Conservation (phyloP, 495 filamentous ascomycete genomes). For the Aspergillus nanangensis region DNA sequence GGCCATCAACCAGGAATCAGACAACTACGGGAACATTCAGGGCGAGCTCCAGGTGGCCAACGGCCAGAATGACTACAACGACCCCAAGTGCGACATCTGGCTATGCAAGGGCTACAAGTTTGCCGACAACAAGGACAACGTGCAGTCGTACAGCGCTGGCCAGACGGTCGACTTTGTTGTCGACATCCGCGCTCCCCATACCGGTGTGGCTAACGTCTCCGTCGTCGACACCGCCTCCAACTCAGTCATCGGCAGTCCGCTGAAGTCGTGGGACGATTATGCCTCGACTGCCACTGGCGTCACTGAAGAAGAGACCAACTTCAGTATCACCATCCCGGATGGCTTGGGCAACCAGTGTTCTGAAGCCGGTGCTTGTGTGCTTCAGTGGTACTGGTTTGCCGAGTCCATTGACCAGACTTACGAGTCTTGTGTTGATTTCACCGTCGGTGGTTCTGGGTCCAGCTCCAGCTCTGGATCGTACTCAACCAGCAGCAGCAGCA, state of each 20-base stretch:
- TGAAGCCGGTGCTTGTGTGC: slow-evolving; percentile 58
- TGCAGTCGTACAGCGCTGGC: slow-evolving; percentile 57
- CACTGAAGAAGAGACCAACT: slow-evolving; percentile 56
- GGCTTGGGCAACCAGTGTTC: slow-evolving; percentile 51
- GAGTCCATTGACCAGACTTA: slow-evolving; percentile 64
- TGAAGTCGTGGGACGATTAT: slow-evolving; percentile 56
- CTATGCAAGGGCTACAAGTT: slow-evolving; percentile 72
- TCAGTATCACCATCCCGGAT: slow-evolving; percentile 61
- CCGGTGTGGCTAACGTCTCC: slow-evolving; percentile 64
- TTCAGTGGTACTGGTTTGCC: slow-evolving; percentile 71
- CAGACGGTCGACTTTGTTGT: slow-evolving; percentile 56
- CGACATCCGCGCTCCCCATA: slow-evolving; percentile 59
- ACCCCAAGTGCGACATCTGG: slow-evolving; percentile 57
- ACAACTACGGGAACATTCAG: slow-evolving; percentile 67
- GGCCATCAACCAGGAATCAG: slow-evolving; percentile 52
- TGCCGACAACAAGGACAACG: slow-evolving; percentile 63
- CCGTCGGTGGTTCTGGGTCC: slow-evolving; percentile 36
- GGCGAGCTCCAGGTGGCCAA: slow-evolving; percentile 55
- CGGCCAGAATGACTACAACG: slow-evolving; percentile 53
- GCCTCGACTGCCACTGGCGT: slow-evolving; percentile 44
- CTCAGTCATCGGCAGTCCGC: slow-evolving; percentile 49
- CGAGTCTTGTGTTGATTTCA: slow-evolving; percentile 70
- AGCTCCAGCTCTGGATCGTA: slow-evolving; percentile 10
- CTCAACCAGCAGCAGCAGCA: slow-evolving; percentile 2
- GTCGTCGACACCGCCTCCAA: slow-evolving; percentile 61